These are phyloP conservation scores for Amanita muscaria DNA, from an alignment of 768 basidiomycete species.

Conservation along the genomic window DNA sequence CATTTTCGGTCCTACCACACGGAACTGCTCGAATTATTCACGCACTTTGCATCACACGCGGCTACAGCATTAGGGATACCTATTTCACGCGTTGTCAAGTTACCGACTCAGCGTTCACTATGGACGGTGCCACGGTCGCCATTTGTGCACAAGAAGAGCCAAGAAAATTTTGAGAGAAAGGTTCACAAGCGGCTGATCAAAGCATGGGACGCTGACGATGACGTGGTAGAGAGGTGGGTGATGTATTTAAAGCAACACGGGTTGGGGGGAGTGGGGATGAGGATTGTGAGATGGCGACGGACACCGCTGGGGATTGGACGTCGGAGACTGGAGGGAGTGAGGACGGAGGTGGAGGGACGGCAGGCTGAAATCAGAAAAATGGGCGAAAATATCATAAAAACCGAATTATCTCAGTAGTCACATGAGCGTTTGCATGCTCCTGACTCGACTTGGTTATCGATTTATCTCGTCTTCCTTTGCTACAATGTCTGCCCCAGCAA, in stretches of 20 bases:
- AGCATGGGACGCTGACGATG: conserved; percentile 80
- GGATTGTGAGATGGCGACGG: conserved; percentile 70
- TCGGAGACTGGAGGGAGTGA: conserved; percentile 14
- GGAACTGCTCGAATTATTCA: conserved; percentile 63
- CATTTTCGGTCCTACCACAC: conserved; percentile 76
- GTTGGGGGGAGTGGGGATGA: conserved; percentile 82
- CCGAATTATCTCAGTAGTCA: conserved; percentile 5
- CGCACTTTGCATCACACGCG: conserved; percentile 76
- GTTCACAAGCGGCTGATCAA: conserved; percentile 83
- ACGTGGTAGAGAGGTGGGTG: conserved; percentile 74
- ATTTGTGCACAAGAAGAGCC: conserved; percentile 87
- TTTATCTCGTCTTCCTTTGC: conserved; percentile 5
- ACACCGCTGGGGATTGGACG: conserved; percentile 41
- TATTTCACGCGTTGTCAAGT: conserved; percentile 46
- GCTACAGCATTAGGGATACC: conserved; percentile 84
- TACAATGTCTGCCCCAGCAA: conserved; percentile 5
- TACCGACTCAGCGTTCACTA: conserved; percentile 69
- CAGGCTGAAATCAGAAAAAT: background rate
- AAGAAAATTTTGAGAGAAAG: conserved; percentile 89
- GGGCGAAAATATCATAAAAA: background rate
- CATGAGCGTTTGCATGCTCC: conserved; percentile 13
- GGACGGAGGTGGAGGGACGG: conserved; percentile 28
- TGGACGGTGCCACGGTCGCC: conserved; percentile 85
- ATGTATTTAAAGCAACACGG: conserved; percentile 68
- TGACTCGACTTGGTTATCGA: conserved; percentile 13